Percentiles rank a stretch among this genome's conserved stretches.
These are phyloP conservation scores for Tylopilus vinaceipallidus DNA, from an alignment of 768 basidiomycete genomes.

Conservation along the genomic window DNA sequence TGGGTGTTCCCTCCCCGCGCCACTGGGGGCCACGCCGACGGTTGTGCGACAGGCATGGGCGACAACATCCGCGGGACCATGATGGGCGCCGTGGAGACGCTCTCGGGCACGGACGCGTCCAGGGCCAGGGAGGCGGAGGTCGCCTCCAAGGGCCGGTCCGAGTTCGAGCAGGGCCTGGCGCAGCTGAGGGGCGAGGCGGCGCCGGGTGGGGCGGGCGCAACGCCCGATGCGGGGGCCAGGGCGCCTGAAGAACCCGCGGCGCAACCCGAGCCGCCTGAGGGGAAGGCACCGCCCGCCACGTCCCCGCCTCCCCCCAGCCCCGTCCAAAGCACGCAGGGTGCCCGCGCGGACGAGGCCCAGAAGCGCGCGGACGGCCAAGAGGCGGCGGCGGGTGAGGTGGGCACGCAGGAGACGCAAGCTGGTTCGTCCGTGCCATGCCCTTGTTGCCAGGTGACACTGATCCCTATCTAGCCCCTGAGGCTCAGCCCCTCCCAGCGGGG, in stretches of 20 bases:
- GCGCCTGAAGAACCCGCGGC: not conserved
- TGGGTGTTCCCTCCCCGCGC: slow-evolving; percentile 5
- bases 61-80: slow-evolving; percentile 45
- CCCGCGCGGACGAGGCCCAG: not conserved
- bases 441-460: not conserved
- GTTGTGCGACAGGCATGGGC: slow-evolving; percentile 42
- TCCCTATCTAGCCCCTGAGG: not conserved
- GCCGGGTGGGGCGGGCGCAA: not conserved
- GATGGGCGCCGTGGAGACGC: slow-evolving; percentile 39
- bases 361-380: not conserved
- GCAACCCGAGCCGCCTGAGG: not conserved
- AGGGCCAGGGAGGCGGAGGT: slow-evolving; percentile 36
- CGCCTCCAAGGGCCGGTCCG: slow-evolving; percentile 36
- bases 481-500: not conserved
- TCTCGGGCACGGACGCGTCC: slow-evolving; percentile 24
- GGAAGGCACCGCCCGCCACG: too few species aligned
- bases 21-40: not conserved
- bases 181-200: slow-evolving; percentile 19
- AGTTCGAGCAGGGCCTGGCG: slow-evolving; percentile 40
- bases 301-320: too few species aligned
- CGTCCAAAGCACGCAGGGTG: too few species aligned
- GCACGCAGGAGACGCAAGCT: not conserved
- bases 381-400: not conserved
- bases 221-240: not conserved
- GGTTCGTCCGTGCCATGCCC: not conserved